These are phyloP conservation scores for Chrysoporthe puriensis DNA, from an alignment of 2,329 filamentous ascomycete species.

Conservation along the genomic window DNA sequence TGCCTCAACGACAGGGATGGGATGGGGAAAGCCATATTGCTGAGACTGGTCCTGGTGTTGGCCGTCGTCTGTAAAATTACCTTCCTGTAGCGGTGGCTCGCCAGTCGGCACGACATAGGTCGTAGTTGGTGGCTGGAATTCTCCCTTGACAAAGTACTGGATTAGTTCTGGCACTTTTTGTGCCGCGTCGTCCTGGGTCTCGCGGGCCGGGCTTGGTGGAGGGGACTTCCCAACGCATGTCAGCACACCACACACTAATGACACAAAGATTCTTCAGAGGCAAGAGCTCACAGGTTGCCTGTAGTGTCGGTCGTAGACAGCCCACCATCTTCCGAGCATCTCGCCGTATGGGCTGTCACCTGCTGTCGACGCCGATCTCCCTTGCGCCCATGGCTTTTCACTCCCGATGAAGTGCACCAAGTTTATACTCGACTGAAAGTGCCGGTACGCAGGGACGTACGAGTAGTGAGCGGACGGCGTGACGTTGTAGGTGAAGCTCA, in stretches of 20 bases:
- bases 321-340: conserved; percentile 89
- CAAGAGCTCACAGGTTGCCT: conserved; percentile 51
- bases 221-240: conserved; percentile 15
- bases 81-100: conserved; percentile 38
- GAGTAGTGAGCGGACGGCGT: conserved; percentile 97
- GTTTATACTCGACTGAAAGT: conserved; percentile 88
- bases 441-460: conserved; percentile 91
- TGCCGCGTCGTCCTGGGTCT: not conserved
- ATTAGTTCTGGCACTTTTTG: conserved; percentile 43
- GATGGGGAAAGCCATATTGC: conserved; percentile 31
- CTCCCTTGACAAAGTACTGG: conserved; percentile 59
- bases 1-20: conserved; percentile 46
- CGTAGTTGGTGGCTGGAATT: conserved; percentile 46
- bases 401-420: conserved; percentile 94
- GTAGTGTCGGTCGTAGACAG: conserved; percentile 89
- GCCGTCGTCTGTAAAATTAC: conserved; percentile 31
- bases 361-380: conserved; percentile 53
- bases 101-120: conserved; percentile 38
- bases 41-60: conserved; percentile 29
- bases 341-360: conserved; percentile 74
- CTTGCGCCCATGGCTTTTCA: conserved; percentile 84
- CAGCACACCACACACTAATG: conserved; percentile 1
- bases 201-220: conserved; percentile 16
- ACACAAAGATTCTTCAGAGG: not conserved
- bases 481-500: conserved; percentile 96